Evolutionary conservation across 2,329 filamentous ascomycete species (phyloP).

Genomic region (Colletotrichum sublineola): DNA sequence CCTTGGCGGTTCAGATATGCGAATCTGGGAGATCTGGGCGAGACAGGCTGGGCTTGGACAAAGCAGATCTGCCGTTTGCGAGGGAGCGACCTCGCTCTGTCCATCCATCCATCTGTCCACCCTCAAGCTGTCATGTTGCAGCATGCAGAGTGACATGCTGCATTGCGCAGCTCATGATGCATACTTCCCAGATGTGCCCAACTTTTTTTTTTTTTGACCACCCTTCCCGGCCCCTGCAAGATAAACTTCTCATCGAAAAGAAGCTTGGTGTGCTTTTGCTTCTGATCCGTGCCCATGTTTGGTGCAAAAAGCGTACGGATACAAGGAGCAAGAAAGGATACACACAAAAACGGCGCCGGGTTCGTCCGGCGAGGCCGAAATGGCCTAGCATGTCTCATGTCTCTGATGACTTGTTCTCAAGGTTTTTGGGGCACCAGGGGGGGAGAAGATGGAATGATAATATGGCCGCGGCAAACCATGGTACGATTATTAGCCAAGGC

Average conservation of each 20-base stretch:
- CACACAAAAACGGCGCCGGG: not conserved
- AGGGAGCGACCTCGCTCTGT: slow-evolving; percentile 10
- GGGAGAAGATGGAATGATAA: no score
- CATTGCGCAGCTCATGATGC: slow-evolving; percentile 28
- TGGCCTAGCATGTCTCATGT: slow-evolving; percentile 4
- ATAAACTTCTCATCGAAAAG: slow-evolving; percentile 10
- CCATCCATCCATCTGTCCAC: not conserved
- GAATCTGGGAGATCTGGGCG: not conserved
- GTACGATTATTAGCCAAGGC: not conserved
- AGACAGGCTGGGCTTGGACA: not conserved
- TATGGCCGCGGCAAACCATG: not conserved
- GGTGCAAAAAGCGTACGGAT: not conserved
- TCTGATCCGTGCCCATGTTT: not conserved
- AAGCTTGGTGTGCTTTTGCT: not conserved
- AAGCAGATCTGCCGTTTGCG: slow-evolving; percentile 12
- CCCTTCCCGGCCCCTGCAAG: not conserved
- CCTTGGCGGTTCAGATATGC: not conserved
- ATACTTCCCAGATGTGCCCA: slow-evolving; percentile 12
- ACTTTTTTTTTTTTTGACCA: not conserved
- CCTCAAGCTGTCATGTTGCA: slow-evolving; percentile 13
- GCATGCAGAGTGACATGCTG: slow-evolving; percentile 12
- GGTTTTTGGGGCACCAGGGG: not conserved
- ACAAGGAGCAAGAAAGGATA: not conserved
- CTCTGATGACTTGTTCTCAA: not conserved
- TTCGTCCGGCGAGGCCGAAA: not conserved